phyloP scores from a whole-genome alignment of 441 rosid species.

The Syzygium malaccense region DNA sequence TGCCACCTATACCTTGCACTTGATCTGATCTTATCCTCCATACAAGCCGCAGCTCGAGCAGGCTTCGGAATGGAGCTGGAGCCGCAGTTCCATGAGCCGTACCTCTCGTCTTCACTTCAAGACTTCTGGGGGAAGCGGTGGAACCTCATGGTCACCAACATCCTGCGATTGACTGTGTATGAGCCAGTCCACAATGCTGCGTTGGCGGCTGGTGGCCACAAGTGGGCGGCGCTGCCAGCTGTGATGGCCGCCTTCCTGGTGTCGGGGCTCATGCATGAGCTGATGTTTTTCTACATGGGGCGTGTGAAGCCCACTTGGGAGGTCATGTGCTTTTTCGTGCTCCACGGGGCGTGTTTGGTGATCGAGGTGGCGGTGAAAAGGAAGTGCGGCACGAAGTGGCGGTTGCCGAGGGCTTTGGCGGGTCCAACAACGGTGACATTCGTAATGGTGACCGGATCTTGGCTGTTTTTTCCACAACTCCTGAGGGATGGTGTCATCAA shows the following conservation, averaged over 20 bases:
- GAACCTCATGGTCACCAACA: conserved; percentile 42
- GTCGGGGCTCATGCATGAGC: conserved; percentile 46
- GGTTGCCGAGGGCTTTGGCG: conserved; percentile 15
- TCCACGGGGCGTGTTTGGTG: conserved; percentile 24
- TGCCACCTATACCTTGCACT: conserved; percentile 30
- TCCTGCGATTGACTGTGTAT: conserved; percentile 38
- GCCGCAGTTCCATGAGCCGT: conserved; percentile 48
- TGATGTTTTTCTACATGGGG: conserved; percentile 33
- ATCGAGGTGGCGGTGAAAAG: conserved; percentile 23
- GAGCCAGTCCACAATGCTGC: not conserved
- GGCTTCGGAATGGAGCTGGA: conserved; percentile 28
- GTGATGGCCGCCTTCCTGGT: conserved; percentile 24
- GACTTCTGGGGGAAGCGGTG: conserved; percentile 62
- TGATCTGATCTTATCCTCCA: conserved; percentile 26
- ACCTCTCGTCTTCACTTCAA: conserved; percentile 43
- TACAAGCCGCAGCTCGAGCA: conserved; percentile 25
- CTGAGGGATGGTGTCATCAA: not conserved
- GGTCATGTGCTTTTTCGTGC: conserved; percentile 27
- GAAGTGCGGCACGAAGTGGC: conserved; percentile 6
- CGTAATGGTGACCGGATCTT: conserved; percentile 21
- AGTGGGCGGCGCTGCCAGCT: conserved; percentile 21
- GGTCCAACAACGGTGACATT: conserved; percentile 23
- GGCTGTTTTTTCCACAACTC: conserved; percentile 41
- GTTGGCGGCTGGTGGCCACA: not conserved
- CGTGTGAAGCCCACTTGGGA: conserved; percentile 30